Evolutionary conservation across 2,329 filamentous ascomycete species (phyloP), one percentile per base, ranked within the genome.

Genomic region (Colletotrichum costaricense): DNA sequence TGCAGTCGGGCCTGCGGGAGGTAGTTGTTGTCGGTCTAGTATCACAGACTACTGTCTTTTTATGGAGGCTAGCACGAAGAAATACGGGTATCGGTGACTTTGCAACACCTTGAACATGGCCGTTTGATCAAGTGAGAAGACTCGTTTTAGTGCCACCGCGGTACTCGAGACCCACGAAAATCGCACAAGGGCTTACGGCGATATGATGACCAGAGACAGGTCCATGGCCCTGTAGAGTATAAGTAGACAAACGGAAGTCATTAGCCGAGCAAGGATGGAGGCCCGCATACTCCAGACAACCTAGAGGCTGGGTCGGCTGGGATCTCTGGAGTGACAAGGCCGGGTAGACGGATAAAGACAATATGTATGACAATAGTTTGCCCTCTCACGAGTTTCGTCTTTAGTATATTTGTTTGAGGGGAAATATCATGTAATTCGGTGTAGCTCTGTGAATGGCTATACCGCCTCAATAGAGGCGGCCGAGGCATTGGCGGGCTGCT

Each of bases 111-210:
- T 52, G 38, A 28, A 35, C 4, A 42, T 49, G 11, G 49, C 60
- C 46, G 60, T 16, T 33, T 52, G 56, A 55, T 33, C 42, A 65
- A 9, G 57, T 46, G 46, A 28, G 22, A 52, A 46, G 46, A 19
- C 22, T 42, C 38, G 56, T 56, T 26, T 26, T 8, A 42, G 56
- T 58, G 35, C 22, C 67, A 62, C 60, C 56, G 70, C 71, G 71
- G 71, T 46, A 71, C n/a, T 33, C 59, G 60, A 70, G 67, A 62
- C 56, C 63, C 56, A 64, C 60, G 55, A 38, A 49, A 57, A 54
- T 33, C 30, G 19, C 60, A 52, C 22, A 38, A 71, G 35, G 28
- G 33, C 12, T 14, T 9, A 57, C 30, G 33, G 7, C 60, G 22
- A 24, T 54, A 35, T 54, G 56, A 30, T 9, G 22, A 57, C 52